A percentile compares a stretch with the other conserved stretches of the same genome.
These are phyloP conservation scores for Rhynchospora pubera DNA, from an alignment of 176 grass and related monocot genomes.

Conservation along the genomic window DNA sequence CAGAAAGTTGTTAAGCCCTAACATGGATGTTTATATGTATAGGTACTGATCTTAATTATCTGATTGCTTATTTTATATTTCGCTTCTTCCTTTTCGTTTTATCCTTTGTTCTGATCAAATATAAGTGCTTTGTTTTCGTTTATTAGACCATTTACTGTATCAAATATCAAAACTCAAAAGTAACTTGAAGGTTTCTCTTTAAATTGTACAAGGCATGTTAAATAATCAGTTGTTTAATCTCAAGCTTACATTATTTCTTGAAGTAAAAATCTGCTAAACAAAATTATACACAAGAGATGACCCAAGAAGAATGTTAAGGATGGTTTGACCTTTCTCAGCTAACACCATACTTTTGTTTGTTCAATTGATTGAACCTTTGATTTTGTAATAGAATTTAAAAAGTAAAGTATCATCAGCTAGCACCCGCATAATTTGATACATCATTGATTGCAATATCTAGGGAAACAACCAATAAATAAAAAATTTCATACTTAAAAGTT, in stretches of 20 bases:
- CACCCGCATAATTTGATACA: too few species aligned
- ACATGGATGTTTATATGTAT: conserved; percentile 22
- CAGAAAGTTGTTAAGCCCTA: conserved; percentile 40
- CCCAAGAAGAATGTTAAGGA: neutral
- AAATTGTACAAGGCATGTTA: neutral
- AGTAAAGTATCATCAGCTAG: too few species aligned
- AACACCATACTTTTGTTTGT: neutral
- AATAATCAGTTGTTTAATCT: neutral
- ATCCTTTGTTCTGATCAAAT: neutral
- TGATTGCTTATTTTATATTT: neutral
- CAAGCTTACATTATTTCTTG: neutral
- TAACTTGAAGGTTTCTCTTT: neutral
- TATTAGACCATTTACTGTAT: too few species aligned
- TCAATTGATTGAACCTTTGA: neutral
- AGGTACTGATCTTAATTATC: neutral
- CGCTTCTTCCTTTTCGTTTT: neutral
- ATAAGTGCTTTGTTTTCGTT: neutral
- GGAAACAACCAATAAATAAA: too few species aligned
- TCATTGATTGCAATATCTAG: neutral
- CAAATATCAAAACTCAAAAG: neutral
- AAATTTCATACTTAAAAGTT: too few species aligned
- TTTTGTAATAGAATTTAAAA: neutral
- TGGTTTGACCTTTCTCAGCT: neutral
- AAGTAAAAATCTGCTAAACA: too few species aligned
- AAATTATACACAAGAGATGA: neutral